phyloP scores from a whole-genome alignment of 257 asterid species.

The Solanum chiquidenum region DNA sequence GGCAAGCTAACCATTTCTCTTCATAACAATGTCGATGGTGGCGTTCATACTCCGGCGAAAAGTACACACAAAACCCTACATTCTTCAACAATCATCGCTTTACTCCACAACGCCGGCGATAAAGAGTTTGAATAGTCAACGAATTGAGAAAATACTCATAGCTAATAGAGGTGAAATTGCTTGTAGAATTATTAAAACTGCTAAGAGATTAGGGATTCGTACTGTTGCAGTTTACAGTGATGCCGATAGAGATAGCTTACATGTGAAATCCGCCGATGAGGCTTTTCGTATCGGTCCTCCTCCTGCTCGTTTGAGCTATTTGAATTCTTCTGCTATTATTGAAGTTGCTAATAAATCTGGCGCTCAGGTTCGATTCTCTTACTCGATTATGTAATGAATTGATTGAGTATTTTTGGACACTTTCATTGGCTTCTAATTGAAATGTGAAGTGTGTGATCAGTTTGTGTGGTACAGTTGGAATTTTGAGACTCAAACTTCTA shows the following conservation, averaged over 20 bases:
- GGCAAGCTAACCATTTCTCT: neutral
- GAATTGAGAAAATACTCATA: slow-evolving; percentile 70
- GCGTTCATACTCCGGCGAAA: slow-evolving; percentile 42
- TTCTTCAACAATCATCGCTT: slow-evolving; percentile 5
- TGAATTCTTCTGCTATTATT: slow-evolving; percentile 53
- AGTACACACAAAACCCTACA: neutral
- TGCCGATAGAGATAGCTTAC: slow-evolving; percentile 75
- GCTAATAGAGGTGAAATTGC: slow-evolving; percentile 98
- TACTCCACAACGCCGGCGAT: slow-evolving; percentile 41
- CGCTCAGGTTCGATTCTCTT: slow-evolving; percentile 50
- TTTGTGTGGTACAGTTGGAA: neutral
- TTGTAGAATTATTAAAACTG: slow-evolving; percentile 77
- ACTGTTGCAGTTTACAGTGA: slow-evolving; percentile 90
- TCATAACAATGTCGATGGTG: slow-evolving; percentile 35
- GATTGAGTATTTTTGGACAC: neutral
- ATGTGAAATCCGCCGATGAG: slow-evolving; percentile 86
- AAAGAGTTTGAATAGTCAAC: neutral
- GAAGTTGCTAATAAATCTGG: slow-evolving; percentile 73
- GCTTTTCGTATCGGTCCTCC: slow-evolving; percentile 91
- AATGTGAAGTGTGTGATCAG: neutral
- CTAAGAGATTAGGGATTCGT: slow-evolving; percentile 69
- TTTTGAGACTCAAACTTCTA: neutral
- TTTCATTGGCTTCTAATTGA: neutral
- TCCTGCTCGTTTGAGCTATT: slow-evolving; percentile 88
- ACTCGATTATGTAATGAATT: neutral